Evolutionary conservation across 352 stramenopile species (phyloP).

Genomic region (Poterioochromonas sp.): DNA sequence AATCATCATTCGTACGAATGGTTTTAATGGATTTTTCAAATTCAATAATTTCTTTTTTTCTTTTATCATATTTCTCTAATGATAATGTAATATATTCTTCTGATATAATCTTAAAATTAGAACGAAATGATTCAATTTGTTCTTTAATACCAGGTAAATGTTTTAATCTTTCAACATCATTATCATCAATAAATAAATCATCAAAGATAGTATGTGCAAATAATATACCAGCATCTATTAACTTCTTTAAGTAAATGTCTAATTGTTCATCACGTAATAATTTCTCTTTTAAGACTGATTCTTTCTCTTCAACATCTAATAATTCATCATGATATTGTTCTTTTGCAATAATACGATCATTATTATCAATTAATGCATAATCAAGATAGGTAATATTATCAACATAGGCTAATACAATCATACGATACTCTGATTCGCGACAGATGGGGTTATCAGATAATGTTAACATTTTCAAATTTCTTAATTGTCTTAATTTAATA

Average conservation of each 20-base stretch:
- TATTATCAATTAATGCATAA: conserved; percentile 71
- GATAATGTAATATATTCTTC: conserved; percentile 68
- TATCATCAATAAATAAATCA: conserved; percentile 84
- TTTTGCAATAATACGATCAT: conserved; percentile 59
- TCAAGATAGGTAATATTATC: conserved; percentile 83
- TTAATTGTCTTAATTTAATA: conserved; percentile 48
- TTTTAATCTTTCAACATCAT: conserved; percentile 77
- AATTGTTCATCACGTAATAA: conserved; percentile 60
- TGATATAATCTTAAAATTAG: conserved; percentile 62
- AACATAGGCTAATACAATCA: conserved; percentile 75
- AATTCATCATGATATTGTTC: conserved; percentile 77
- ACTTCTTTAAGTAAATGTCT: conserved; percentile 62
- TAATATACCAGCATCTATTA: conserved; percentile 44
- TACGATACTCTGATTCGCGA: conserved; percentile 75
- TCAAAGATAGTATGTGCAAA: conserved; percentile 60
- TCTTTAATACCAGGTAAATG: conserved; percentile 71
- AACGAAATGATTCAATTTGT: conserved; percentile 74
- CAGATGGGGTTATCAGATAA: conserved; percentile 81
- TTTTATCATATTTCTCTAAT: conserved; percentile 57
- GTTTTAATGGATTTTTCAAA: conserved; percentile 46
- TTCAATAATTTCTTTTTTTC: conserved; percentile 58
- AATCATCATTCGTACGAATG: conserved; percentile 41
- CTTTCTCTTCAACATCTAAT: conserved; percentile 55
- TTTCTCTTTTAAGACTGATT: conserved; percentile 49
- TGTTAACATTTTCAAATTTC: conserved; percentile 70